Percentiles rank a stretch among this genome's conserved stretches.
Evolutionary conservation across 306 rosid genomes (phyloP).

Genomic region (Quercus aquifolioides): DNA sequence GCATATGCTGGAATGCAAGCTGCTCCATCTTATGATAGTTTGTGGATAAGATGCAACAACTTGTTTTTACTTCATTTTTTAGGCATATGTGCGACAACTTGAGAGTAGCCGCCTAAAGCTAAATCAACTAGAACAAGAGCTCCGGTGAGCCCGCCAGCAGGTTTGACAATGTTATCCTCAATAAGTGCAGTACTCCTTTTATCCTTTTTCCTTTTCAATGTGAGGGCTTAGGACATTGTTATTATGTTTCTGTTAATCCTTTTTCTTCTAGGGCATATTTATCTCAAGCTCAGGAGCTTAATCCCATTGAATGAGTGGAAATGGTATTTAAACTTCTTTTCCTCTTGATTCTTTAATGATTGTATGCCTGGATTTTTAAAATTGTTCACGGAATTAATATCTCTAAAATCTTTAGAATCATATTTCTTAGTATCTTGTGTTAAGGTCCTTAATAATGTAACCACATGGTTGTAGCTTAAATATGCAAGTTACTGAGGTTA

Average conservation of each 20-base stretch:
- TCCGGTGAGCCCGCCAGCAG: constrained; percentile 93
- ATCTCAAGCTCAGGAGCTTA: constrained; percentile 86
- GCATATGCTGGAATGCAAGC: constrained; percentile 1
- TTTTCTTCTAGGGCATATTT: constrained; percentile 71
- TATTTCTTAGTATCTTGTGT: neutral
- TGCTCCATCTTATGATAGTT: neutral
- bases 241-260: neutral
- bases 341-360: neutral
- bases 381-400: neutral
- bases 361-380: neutral
- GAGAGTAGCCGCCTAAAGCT: constrained; percentile 92
- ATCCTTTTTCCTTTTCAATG: neutral
- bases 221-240: neutral
- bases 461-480: neutral
- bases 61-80: constrained; percentile 8
- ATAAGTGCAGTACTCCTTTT: too few species aligned
- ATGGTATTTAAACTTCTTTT: constrained; percentile 16
- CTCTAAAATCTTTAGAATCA: neutral
- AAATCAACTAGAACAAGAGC: constrained; percentile 87
- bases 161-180: constrained; percentile 31
- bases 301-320: constrained; percentile 84
- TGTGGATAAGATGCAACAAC: neutral
- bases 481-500: neutral
- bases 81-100: constrained; percentile 94
- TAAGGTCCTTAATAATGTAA: neutral